phyloP scores from a whole-genome alignment of 352 stramenopile species.

The Thalassiosira ordinaria region DNA sequence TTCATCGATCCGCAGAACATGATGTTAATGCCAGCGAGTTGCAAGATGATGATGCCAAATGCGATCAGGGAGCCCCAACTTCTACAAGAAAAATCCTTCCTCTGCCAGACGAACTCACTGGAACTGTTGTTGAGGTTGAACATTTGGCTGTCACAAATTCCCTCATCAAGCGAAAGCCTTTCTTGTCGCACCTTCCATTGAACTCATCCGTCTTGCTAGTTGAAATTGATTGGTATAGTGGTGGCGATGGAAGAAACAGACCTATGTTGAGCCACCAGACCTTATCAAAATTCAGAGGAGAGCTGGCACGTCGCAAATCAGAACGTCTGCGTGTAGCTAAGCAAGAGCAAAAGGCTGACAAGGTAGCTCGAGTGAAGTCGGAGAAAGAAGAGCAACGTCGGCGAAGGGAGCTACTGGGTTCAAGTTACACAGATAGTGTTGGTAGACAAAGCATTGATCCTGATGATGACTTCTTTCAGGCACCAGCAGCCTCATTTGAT shows the following conservation, averaged over 20 bases:
- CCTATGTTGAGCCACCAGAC: constrained; percentile 40
- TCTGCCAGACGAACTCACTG: constrained; percentile 69
- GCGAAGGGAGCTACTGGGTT: constrained; percentile 26
- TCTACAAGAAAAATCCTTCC: constrained; percentile 23
- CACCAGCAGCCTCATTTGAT: constrained; percentile 13
- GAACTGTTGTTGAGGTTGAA: constrained; percentile 69
- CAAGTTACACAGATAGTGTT: constrained; percentile 12
- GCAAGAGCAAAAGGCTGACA: constrained; percentile 66
- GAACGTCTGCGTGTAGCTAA: constrained; percentile 30
- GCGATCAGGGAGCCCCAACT: not conserved
- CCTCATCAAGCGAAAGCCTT: constrained; percentile 66
- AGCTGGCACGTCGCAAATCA: constrained; percentile 41
- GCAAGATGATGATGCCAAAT: not conserved
- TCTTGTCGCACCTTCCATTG: constrained; percentile 74
- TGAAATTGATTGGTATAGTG: constrained; percentile 70
- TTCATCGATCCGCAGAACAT: constrained; percentile 9
- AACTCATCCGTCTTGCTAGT: constrained; percentile 69
- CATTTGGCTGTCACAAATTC: constrained; percentile 57
- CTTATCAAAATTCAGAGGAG: constrained; percentile 35
- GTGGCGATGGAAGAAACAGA: constrained; percentile 21
- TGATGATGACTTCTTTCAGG: constrained; percentile 75
- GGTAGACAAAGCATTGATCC: constrained; percentile 67
- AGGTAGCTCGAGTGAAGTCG: constrained; percentile 32
- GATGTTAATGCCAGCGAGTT: not conserved
- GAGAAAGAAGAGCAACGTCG: constrained; percentile 56